Conservation (phyloP, 371 early-diverging fungal species). For the Mortierella sp. region DNA sequence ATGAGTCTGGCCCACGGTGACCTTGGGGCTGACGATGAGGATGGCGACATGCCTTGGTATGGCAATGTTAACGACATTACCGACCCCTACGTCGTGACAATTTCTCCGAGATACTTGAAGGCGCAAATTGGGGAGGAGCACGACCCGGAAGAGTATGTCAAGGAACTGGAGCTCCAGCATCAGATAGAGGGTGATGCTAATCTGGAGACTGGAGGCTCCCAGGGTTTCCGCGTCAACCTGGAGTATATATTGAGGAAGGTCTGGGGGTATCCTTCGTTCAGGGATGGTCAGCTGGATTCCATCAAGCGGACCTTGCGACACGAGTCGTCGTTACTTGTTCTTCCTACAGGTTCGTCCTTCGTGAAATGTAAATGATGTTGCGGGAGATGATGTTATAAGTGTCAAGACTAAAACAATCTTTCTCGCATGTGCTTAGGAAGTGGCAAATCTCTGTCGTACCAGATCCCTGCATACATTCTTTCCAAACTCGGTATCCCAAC, state of each 20-base stretch:
- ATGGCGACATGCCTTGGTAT: constrained; percentile 42
- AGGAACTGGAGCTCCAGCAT: constrained; percentile 26
- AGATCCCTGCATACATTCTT: constrained; percentile 79
- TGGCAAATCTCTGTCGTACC: constrained; percentile 88
- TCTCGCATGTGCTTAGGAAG: constrained; percentile 60
- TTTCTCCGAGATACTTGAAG: constrained; percentile 30
- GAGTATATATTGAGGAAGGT: constrained; percentile 52
- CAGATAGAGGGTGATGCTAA: not conserved
- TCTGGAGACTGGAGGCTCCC: not conserved
- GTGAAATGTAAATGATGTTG: not conserved
- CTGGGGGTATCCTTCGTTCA: constrained; percentile 60
- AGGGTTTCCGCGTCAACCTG: constrained; percentile 53
- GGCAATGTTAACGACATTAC: constrained; percentile 32
- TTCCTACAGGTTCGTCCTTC: constrained; percentile 66
- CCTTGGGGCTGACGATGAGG: constrained; percentile 21
- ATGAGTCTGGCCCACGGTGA: constrained; percentile 26
- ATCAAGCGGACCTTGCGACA: constrained; percentile 63
- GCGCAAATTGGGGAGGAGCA: constrained; percentile 26
- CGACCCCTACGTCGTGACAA: constrained; percentile 40
- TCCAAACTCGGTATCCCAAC: constrained; percentile 53
- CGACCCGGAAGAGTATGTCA: constrained; percentile 49
- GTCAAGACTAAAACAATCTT: not conserved
- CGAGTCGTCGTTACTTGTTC: constrained; percentile 65
- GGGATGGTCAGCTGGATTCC: constrained; percentile 64
- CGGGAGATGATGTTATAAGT: not conserved